A percentile compares a stretch with the other conserved stretches of the same genome.
These are phyloP conservation scores for Globisporangium nodosum DNA, from an alignment of 352 stramenopile species.

Conservation along the genomic window DNA sequence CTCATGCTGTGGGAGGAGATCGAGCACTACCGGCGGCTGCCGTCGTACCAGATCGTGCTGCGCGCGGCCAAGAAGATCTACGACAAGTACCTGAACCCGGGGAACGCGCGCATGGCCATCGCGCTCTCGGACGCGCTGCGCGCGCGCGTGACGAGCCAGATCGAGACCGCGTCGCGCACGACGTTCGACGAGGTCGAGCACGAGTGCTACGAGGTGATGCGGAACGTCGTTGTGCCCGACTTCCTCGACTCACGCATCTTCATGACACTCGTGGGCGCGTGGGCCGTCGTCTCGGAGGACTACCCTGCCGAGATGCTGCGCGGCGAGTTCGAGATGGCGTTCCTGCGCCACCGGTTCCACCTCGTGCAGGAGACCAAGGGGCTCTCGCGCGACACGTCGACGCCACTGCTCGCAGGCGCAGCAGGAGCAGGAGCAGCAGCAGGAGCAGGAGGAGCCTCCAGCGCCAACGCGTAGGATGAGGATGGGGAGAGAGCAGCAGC, in stretches of 20 bases:
- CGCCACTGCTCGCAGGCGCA: constrained; percentile 14
- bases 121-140: constrained; percentile 39
- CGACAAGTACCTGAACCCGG: constrained; percentile 78
- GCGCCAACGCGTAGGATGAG: no score
- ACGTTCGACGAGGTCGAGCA: constrained; percentile 74
- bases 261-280: constrained; percentile 78
- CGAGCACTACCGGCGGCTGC: constrained; percentile 70
- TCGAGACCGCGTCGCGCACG: constrained; percentile 59
- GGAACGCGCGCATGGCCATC: constrained; percentile 50
- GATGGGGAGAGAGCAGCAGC: no score
- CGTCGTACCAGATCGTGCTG: constrained; percentile 80
- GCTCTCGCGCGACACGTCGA: constrained; percentile 51
- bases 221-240: constrained; percentile 66
- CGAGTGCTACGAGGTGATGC: constrained; percentile 73
- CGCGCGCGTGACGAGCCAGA: constrained; percentile 37
- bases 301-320: constrained; percentile 73
- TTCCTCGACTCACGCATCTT: constrained; percentile 83
- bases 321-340: constrained; percentile 78
- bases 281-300: constrained; percentile 66
- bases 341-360: constrained; percentile 75
- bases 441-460: no score
- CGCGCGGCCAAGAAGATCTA: constrained; percentile 82
- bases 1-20: constrained; percentile 85
- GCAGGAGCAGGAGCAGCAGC: no score
- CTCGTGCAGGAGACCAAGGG: constrained; percentile 63